Base-by-base conservation (phyloP, 257 asterid genomes). In the Ballota nigra region DNA sequence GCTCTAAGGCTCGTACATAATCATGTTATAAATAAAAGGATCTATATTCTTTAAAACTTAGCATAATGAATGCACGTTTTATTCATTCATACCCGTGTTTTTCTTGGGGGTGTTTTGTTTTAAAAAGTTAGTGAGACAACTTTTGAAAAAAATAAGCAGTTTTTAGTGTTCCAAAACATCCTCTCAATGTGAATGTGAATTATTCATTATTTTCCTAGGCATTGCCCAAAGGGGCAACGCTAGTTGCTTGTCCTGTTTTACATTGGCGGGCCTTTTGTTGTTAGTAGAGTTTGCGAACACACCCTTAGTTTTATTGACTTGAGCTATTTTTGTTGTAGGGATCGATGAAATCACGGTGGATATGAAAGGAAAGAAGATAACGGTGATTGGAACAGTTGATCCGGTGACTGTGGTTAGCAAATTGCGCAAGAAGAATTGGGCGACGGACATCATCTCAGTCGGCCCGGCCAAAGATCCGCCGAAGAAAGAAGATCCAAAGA, bases 321-420 rank as follows among this genome's bases (percentile, higher is more conserved):
- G 13, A 53, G 41, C 8, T n/a, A 1, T 12, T 0, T 45, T 63
- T 55, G 18, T 4, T 51, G 31, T 16, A 88, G 95, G 91, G 19
- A 88, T 86, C 2, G 88, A 88, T 66, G 95, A 83, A 69, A 86
- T 88, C 67, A 49, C 83, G 7, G 74, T 88, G 15, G 91, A 88
- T 36, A 57, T 83, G 75, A 82, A 84, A 43, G 73, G 71, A 7
- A 86, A 84, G 70, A 82, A 71, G 56, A 77, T 88, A 29, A 82
- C 66, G 0, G 86, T 88, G 75, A 56, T 84, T 0, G 94, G 94
- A 23, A 78, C 84, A 0, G 95, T 86, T 3, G 95, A 86, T 58
- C 95, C 95, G 0, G 81, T 86, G 26, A 81, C 55, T 0, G 88
- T 84, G 13, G 91, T 81, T 0, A 75, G 83, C 89, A 88, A 76